phyloP scores from a whole-genome alignment of 2,329 filamentous ascomycete species.

The Aphanocladium album region DNA sequence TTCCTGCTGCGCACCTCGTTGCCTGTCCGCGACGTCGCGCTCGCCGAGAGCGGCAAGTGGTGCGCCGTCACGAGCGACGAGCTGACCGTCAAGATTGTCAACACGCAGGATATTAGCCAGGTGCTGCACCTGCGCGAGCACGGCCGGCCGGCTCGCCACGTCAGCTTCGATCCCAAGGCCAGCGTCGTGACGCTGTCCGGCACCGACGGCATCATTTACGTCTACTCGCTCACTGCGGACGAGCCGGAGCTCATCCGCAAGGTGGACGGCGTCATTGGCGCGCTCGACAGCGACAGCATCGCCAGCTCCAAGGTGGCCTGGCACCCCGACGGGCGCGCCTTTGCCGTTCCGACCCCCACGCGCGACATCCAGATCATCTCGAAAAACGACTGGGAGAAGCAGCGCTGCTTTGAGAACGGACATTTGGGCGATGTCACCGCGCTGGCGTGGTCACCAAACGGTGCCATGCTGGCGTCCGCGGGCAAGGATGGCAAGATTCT shows the following conservation, averaged over 20 bases:
- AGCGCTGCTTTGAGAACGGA: conserved; percentile 70
- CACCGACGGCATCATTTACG: conserved; percentile 81
- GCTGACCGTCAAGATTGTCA: conserved; percentile 83
- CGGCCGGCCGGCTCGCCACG: conserved; percentile 79
- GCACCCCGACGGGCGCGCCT: conserved; percentile 92
- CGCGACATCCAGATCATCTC: conserved; percentile 83
- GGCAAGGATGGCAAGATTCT: conserved; percentile 64
- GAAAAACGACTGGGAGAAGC: conserved; percentile 83
- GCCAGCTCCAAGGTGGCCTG: conserved; percentile 71
- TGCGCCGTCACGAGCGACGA: conserved; percentile 96
- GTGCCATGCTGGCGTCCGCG: conserved; percentile 72
- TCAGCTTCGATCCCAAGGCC: conserved; percentile 80
- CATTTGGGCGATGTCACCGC: conserved; percentile 84
- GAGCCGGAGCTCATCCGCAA: conserved; percentile 77
- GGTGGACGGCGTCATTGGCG: conserved; percentile 79
- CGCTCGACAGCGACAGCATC: conserved; percentile 68
- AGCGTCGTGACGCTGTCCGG: conserved; percentile 74
- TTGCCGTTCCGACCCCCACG: conserved; percentile 77
- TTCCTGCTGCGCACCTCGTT: conserved; percentile 80
- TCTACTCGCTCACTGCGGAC: conserved; percentile 77
- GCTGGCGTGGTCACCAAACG: conserved; percentile 90
- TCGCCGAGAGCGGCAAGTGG: conserved; percentile 80
- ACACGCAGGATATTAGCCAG: conserved; percentile 69
- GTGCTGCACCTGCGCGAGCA: conserved; percentile 80
- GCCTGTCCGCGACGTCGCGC: conserved; percentile 77